A percentile compares a stretch with the other conserved stretches of the same genome.
These are phyloP conservation scores for Capsella rubella DNA, from an alignment of 441 rosid species.

Conservation along the genomic window DNA sequence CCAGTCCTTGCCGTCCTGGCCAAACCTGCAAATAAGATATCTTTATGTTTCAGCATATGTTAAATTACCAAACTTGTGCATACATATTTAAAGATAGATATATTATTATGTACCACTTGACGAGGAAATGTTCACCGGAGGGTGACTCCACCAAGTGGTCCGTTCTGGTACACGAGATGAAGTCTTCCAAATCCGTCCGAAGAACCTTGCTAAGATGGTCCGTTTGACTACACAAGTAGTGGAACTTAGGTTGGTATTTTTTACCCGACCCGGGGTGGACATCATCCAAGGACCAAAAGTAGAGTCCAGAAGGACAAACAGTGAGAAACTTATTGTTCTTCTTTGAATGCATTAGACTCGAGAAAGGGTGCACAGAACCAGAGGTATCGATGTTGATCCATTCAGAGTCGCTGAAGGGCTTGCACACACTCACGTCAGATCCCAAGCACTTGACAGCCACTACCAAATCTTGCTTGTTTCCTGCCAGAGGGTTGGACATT, in stretches of 20 bases:
- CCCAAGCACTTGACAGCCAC: constrained; percentile 8
- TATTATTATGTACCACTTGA: background rate
- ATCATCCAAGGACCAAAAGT: background rate
- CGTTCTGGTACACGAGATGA: background rate
- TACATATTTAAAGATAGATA: background rate
- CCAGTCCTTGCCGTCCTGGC: background rate
- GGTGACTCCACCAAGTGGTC: background rate
- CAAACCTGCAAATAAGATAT: constrained; percentile 1
- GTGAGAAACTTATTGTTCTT: background rate
- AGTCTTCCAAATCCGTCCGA: background rate
- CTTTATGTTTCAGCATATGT: background rate
- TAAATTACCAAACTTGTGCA: background rate
- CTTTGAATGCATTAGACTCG: constrained; percentile 16
- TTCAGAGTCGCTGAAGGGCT: constrained; percentile 11
- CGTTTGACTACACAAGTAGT: background rate
- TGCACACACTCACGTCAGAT: constrained; percentile 5
- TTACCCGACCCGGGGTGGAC: too few species aligned
- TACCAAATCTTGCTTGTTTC: background rate
- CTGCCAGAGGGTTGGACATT: constrained; percentile 2
- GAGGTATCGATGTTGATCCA: constrained; percentile 6
- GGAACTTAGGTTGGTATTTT: background rate
- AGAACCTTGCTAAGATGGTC: background rate
- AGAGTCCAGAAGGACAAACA: background rate
- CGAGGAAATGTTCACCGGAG: constrained; percentile 17
- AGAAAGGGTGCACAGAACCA: constrained; percentile 7